These are phyloP conservation scores for Dalbergia cochinchinensis DNA, from an alignment of 306 rosid species.

Conservation along the genomic window DNA sequence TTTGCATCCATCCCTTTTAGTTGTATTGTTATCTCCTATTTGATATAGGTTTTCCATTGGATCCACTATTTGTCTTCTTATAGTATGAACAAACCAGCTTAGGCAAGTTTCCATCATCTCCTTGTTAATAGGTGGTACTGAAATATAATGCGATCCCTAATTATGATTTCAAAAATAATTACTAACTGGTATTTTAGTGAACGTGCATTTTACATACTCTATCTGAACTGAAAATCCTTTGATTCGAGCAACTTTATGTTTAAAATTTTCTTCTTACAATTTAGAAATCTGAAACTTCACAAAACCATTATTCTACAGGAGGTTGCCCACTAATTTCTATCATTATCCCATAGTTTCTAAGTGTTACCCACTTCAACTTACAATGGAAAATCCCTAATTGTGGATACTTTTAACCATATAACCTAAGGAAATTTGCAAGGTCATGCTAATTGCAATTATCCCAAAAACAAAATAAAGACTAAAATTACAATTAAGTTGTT, in stretches of 20 bases:
- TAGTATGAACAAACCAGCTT: not conserved
- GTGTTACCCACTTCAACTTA: not conserved
- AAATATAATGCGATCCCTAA: not conserved
- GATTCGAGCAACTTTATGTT: not conserved
- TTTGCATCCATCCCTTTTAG: not conserved
- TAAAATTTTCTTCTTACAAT: not conserved
- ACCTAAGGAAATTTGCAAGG: conserved; percentile 13
- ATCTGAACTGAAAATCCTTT: conserved; percentile 5
- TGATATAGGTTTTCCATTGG: not conserved
- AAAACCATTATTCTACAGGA: not conserved
- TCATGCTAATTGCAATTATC: conserved; percentile 19
- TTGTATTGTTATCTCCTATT: not conserved
- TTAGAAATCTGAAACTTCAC: conserved; percentile 4
- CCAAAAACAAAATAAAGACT: not conserved
- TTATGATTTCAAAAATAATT: not conserved
- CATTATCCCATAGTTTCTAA: conserved; percentile 5
- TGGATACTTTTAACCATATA: conserved; percentile 12
- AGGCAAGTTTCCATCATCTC: not conserved
- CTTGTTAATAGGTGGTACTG: not conserved
- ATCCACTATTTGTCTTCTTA: not conserved
- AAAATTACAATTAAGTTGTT: not conserved
- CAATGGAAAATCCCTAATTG: conserved; percentile 1
- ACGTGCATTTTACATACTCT: not conserved
- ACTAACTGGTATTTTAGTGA: not conserved
- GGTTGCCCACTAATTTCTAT: conserved; percentile 11